These are phyloP conservation scores for Catharanthus roseus DNA, from an alignment of 257 asterid genomes.

Conservation along the genomic window DNA sequence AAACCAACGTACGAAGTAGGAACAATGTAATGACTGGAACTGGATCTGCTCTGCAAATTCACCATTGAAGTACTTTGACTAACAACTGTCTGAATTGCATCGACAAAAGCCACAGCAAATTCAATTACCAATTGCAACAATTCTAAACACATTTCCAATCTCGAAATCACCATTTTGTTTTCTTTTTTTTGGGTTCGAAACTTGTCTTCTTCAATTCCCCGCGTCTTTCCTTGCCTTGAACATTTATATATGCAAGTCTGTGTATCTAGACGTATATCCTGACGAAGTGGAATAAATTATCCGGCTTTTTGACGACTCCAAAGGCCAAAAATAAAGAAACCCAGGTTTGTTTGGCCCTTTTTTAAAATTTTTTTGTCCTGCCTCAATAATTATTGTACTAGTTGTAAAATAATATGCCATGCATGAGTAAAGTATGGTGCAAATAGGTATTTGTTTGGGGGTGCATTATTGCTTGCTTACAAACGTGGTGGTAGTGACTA, in stretches of 20 bases:
- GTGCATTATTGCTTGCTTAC: not conserved
- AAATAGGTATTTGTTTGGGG: not conserved
- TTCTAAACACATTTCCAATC: constrained; percentile 41
- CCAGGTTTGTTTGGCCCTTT: not conserved
- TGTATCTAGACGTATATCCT: not conserved
- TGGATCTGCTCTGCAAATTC: not conserved
- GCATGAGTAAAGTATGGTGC: too few species aligned
- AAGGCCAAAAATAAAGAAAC: not conserved
- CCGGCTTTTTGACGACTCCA: constrained; percentile 18
- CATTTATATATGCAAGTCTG: too few species aligned
- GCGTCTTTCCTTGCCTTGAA: not conserved
- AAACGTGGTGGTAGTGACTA: too few species aligned
- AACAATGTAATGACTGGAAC: constrained; percentile 16
- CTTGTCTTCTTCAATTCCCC: not conserved
- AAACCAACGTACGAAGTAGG: constrained; percentile 46
- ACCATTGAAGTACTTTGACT: constrained; percentile 5
- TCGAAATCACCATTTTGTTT: constrained; percentile 41
- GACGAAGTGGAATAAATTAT: not conserved
- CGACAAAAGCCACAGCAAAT: constrained; percentile 34
- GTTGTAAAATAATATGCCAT: too few species aligned
- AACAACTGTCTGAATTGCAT: constrained; percentile 37
- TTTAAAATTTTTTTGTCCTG: too few species aligned
- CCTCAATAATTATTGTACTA: too few species aligned
- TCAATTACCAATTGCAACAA: constrained; percentile 38
- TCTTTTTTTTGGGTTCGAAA: too few species aligned